Percentiles rank a stretch among this genome's conserved stretches.
phyloP scores from a whole-genome alignment of 129 eudicot genomes.

The Tagetes erecta region DNA sequence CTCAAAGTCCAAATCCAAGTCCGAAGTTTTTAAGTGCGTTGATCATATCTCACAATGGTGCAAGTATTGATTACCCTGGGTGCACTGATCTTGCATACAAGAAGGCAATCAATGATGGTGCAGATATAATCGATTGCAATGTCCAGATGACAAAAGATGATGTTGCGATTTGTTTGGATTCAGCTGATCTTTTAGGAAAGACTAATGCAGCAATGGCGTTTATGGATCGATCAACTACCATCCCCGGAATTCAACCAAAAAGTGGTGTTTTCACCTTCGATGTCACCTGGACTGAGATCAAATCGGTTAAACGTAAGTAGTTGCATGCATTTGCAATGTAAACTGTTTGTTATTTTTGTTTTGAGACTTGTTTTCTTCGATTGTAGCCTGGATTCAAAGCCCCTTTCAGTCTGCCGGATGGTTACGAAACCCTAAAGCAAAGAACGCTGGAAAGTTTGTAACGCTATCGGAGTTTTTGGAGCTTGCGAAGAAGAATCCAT shows the following conservation, averaged over 20 bases:
- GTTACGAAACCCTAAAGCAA: slow-evolving; percentile 69
- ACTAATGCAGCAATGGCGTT: slow-evolving; percentile 67
- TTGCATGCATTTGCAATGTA: slow-evolving; percentile 9
- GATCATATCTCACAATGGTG: slow-evolving; percentile 83
- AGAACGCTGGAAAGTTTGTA: slow-evolving; percentile 68
- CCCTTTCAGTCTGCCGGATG: slow-evolving; percentile 45
- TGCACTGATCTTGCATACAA: slow-evolving; percentile 84
- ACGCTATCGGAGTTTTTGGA: slow-evolving; percentile 79
- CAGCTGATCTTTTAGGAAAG: slow-evolving; percentile 59
- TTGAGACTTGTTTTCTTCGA: slow-evolving; percentile 36
- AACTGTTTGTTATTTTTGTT: slow-evolving; percentile 12
- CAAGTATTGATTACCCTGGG: slow-evolving; percentile 84
- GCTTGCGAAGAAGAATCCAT: slow-evolving; percentile 65
- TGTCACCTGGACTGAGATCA: slow-evolving; percentile 82
- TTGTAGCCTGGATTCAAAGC: slow-evolving; percentile 64
- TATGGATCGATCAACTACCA: slow-evolving; percentile 42
- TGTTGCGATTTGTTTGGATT: slow-evolving; percentile 68
- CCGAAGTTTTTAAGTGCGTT: slow-evolving; percentile 38
- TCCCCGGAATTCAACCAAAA: slow-evolving; percentile 59
- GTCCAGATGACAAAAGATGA: slow-evolving; percentile 95
- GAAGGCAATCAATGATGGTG: slow-evolving; percentile 79
- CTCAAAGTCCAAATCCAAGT: slow-evolving; percentile 49
- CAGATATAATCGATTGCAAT: slow-evolving; percentile 82
- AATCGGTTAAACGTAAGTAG: slow-evolving; percentile 65
- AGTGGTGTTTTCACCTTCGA: slow-evolving; percentile 90